Conservation (phyloP, 495 filamentous ascomycete genomes). For the Pyrenopolyporus hunteri region DNA sequence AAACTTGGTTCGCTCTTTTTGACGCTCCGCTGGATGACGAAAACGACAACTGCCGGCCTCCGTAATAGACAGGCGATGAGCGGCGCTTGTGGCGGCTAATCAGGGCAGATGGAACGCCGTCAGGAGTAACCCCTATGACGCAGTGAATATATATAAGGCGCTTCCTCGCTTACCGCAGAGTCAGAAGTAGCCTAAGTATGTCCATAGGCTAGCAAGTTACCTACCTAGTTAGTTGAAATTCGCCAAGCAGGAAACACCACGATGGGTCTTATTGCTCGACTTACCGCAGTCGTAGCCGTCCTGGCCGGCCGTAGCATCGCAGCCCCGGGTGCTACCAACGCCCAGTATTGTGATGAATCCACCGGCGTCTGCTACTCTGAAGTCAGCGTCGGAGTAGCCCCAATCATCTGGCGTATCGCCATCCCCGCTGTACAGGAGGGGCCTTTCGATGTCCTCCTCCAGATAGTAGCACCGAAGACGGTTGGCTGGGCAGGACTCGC, state of each 20-base stretch:
- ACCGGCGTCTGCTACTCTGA: conserved; percentile 49
- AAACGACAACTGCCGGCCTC: conserved; percentile 30
- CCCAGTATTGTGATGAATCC: conserved; percentile 47
- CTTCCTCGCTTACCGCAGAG: conserved; percentile 16
- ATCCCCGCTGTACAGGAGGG: conserved; percentile 50
- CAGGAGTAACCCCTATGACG: background rate
- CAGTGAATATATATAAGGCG: conserved; percentile 19
- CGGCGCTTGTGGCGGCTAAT: conserved; percentile 19
- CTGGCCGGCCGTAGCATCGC: conserved; percentile 23
- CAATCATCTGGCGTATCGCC: conserved; percentile 53
- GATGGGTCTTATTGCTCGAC: conserved; percentile 29
- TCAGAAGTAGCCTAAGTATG: background rate
- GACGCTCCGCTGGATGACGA: conserved; percentile 16
- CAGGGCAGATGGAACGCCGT: background rate
- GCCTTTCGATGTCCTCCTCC: conserved; percentile 56
- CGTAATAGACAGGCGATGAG: conserved; percentile 15
- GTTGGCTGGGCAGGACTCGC: conserved; percentile 55
- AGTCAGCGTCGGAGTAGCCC: conserved; percentile 43
- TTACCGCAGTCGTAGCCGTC: conserved; percentile 15
- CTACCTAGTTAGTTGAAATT: background rate
- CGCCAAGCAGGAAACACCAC: conserved; percentile 10
- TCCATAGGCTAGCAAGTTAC: background rate
- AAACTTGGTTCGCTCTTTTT: conserved; percentile 21
- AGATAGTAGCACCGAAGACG: conserved; percentile 49
- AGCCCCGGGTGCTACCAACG: conserved; percentile 20